Conservation (phyloP, 805 yeast genomes). For the Wickerhamia fluorescens region DNA sequence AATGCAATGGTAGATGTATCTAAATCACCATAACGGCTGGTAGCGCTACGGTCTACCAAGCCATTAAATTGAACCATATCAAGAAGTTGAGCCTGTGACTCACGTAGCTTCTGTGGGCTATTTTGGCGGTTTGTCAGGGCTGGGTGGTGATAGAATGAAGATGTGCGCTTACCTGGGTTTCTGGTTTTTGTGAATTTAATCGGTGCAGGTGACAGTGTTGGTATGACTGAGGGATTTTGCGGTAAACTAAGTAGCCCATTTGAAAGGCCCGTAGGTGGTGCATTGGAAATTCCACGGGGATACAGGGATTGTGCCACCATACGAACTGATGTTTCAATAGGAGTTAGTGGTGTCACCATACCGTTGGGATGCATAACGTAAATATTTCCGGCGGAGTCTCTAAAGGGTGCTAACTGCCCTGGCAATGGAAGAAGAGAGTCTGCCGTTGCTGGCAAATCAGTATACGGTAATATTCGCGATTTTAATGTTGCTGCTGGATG, state of each 20-base stretch:
- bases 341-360: slow-evolving; percentile 4
- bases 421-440: no score
- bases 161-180: not conserved
- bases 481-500: no score
- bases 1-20: slow-evolving; percentile 8
- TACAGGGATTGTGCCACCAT: not conserved
- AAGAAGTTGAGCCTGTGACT: slow-evolving; percentile 17
- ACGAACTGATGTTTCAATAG: not conserved
- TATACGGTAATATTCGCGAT: no score
- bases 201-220: not conserved
- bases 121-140: slow-evolving; percentile 10
- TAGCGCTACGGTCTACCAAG: slow-evolving; percentile 5
- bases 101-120: slow-evolving; percentile 6
- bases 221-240: not conserved
- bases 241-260: not conserved
- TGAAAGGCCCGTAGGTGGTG: not conserved
- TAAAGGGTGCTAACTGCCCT: no score
- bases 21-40: slow-evolving; percentile 9
- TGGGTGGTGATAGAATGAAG: slow-evolving; percentile 13
- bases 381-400: slow-evolving; percentile 4
- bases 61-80: slow-evolving; percentile 15
- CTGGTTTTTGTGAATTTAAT: not conserved
- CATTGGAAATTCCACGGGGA: not conserved
- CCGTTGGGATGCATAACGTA: slow-evolving; percentile 9
- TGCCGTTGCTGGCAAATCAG: no score